Evolutionary conservation across 2,329 filamentous ascomycete genomes (phyloP).

Genomic region (Colletotrichum sp.): DNA sequence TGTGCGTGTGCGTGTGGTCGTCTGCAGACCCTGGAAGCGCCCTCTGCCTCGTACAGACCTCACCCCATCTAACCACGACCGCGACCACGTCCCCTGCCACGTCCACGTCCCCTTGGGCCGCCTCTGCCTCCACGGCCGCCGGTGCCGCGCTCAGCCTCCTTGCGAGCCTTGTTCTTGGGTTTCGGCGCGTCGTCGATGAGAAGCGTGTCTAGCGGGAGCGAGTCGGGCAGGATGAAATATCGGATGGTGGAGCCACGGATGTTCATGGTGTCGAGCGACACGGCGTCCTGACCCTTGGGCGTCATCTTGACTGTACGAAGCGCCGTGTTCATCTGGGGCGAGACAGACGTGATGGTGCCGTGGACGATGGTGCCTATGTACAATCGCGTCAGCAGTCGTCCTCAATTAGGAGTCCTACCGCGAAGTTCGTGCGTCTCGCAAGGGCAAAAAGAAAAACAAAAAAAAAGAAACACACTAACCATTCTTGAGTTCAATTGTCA

Average conservation of each 20-base stretch:
- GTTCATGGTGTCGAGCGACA: constrained; percentile 93
- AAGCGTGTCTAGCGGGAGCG: constrained; percentile 90
- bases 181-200: constrained; percentile 97
- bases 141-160: constrained; percentile 75
- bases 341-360: constrained; percentile 95
- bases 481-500: constrained; percentile 98
- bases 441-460: background rate
- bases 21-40: background rate
- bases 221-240: constrained; percentile 96
- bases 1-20: background rate
- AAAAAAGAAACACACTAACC: constrained; percentile 56
- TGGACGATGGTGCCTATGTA: constrained; percentile 86
- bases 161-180: constrained; percentile 99
- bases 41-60: background rate
- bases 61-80: constrained; percentile 35
- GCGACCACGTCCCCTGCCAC: constrained; percentile 50
- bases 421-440: background rate
- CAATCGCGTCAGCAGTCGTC: background rate
- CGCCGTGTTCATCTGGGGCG: constrained; percentile 98
- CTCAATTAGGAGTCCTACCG: background rate
- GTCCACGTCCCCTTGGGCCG: constrained; percentile 58
- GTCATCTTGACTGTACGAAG: constrained; percentile 98
- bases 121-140: constrained; percentile 56
- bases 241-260: constrained; percentile 95
- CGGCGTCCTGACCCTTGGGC: constrained; percentile 82